A percentile compares a stretch with the other conserved stretches of the same genome.
phyloP scores from a whole-genome alignment of 495 filamentous ascomycete genomes.

The Xylaria cubensis region DNA sequence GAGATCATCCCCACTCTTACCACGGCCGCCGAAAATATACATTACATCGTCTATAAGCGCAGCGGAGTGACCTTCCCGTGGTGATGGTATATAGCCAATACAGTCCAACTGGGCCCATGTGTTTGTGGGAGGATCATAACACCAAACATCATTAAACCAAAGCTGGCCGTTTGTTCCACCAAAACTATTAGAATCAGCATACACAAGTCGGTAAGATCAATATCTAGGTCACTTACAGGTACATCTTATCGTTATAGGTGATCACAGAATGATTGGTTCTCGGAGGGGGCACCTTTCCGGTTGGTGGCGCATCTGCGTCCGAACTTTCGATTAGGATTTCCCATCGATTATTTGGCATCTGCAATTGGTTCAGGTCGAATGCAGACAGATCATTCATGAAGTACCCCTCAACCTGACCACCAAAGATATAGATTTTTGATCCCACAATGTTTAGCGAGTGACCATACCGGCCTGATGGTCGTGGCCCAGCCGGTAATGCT shows the following conservation, averaged over 20 bases:
- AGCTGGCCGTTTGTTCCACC: constrained; percentile 92
- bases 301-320: constrained; percentile 68
- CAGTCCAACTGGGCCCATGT: constrained; percentile 89
- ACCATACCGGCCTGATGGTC: constrained; percentile 91
- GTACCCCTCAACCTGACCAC: constrained; percentile 94
- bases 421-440: constrained; percentile 96
- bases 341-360: constrained; percentile 88
- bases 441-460: constrained; percentile 96
- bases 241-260: constrained; percentile 92
- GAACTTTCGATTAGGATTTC: constrained; percentile 83
- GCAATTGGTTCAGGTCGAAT: constrained; percentile 93
- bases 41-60: constrained; percentile 95
- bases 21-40: constrained; percentile 99
- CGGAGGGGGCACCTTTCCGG: constrained; percentile 80
- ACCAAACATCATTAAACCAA: constrained; percentile 99
- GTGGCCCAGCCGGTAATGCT: constrained; percentile 79
- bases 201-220: neutral
- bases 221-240: constrained; percentile 68
- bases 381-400: constrained; percentile 99
- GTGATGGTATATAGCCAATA: constrained; percentile 93
- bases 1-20: constrained; percentile 86
- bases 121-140: constrained; percentile 83
- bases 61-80: constrained; percentile 93
- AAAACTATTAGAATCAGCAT: constrained; percentile 65
- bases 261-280: constrained; percentile 95